Conservation (phyloP, 2,329 filamentous ascomycete species). For the Didymella glomerata region DNA sequence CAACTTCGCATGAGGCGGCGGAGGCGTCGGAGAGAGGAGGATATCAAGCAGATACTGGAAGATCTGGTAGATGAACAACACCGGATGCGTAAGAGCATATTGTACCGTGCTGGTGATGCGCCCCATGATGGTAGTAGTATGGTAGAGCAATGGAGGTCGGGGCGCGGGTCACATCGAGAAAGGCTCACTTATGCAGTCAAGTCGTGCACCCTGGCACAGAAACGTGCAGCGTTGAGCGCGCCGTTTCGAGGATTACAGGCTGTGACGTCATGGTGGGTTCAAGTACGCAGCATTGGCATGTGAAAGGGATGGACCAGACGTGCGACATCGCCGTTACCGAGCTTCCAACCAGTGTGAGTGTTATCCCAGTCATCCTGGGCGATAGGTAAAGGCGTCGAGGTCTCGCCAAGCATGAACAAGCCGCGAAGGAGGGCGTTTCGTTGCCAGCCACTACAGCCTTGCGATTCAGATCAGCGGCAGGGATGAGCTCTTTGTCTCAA, state of each 20-base stretch:
- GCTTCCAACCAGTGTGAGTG: background rate
- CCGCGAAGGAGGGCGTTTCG: background rate
- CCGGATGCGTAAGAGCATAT: slow-evolving; percentile 50
- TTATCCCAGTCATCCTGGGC: background rate
- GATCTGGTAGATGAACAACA: slow-evolving; percentile 70
- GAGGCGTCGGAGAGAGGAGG: slow-evolving; percentile 74
- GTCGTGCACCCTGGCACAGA: slow-evolving; percentile 8
- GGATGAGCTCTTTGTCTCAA: background rate
- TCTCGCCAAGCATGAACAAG: background rate
- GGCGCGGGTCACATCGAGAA: background rate
- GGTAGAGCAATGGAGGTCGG: background rate
- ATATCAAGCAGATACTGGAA: slow-evolving; percentile 70
- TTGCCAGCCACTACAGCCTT: background rate
- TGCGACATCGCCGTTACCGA: background rate
- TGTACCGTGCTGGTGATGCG: slow-evolving; percentile 26
- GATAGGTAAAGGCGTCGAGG: background rate
- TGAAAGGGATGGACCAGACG: slow-evolving; percentile 24
- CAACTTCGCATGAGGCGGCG: slow-evolving; percentile 65
- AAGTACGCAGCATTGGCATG: slow-evolving; percentile 25
- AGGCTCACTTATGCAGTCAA: background rate
- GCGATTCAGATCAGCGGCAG: slow-evolving; percentile 7
- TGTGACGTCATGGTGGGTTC: slow-evolving; percentile 37
- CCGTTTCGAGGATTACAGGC: slow-evolving; percentile 22
- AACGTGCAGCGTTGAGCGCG: slow-evolving; percentile 23
- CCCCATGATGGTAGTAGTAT: slow-evolving; percentile 28